A percentile compares a stretch with the other conserved stretches of the same genome.
Evolutionary conservation across 148 eudicot species (phyloP).

Genomic region (Dysphania ambrosioides): DNA sequence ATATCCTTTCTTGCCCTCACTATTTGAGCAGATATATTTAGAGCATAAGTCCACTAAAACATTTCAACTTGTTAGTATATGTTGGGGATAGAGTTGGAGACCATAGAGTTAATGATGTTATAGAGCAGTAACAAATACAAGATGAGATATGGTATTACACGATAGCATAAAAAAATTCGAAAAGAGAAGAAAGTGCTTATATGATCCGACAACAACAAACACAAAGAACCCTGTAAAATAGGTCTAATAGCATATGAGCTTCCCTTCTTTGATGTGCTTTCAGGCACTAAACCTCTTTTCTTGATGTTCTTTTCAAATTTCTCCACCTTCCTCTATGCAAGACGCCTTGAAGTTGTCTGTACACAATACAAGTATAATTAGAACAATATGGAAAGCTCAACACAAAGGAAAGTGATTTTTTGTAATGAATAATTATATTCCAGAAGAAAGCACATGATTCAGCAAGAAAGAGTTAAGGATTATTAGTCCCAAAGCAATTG

Average conservation of each 20-base stretch:
- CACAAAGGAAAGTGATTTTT: too few relatives aligned
- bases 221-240: slow-evolving; percentile 53
- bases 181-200: slow-evolving; percentile 36
- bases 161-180: neutral
- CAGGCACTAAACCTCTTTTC: slow-evolving; percentile 47
- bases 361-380: neutral
- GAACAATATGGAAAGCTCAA: neutral
- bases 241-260: slow-evolving; percentile 55
- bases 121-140: neutral
- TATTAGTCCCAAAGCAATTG: neutral
- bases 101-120: neutral
- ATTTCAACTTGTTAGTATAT: neutral
- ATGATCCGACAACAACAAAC: slow-evolving; percentile 66
- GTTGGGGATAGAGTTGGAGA: too few relatives aligned
- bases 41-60: neutral
- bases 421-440: neutral
- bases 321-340: slow-evolving; percentile 54
- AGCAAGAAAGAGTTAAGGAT: neutral
- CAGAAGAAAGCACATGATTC: neutral
- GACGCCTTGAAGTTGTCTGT: slow-evolving; percentile 61
- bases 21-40: neutral
- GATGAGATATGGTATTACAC: neutral
- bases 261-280: slow-evolving; percentile 50
- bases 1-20: neutral
- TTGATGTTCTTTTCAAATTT: slow-evolving; percentile 58